Conservation (phyloP, 169 alveolate species). For the Perkinsus marinus region DNA sequence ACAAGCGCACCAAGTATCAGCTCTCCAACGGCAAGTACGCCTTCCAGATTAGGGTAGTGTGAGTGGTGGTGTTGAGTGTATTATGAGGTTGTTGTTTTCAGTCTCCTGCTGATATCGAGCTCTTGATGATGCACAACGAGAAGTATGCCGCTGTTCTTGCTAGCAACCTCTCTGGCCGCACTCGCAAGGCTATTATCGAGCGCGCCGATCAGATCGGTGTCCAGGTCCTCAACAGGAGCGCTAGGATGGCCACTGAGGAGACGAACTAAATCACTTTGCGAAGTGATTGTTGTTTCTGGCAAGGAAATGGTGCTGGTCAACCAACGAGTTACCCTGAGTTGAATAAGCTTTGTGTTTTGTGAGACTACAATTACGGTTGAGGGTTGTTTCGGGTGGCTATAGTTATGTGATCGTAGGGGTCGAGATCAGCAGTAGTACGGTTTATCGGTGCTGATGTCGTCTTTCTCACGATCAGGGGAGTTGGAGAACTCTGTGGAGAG, state of each 20-base stretch:
- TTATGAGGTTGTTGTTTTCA: not conserved
- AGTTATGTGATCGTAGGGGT: not conserved
- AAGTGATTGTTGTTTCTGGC: not conserved
- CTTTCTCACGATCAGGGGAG: not conserved
- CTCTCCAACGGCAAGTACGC: constrained; percentile 82
- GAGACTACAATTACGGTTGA: not conserved
- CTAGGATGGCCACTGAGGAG: constrained; percentile 38
- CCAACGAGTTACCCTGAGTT: not conserved
- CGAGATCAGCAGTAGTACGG: no score
- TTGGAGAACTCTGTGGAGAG: not conserved
- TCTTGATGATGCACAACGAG: constrained; percentile 86
- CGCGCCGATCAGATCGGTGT: constrained; percentile 85
- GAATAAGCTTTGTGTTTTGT: not conserved
- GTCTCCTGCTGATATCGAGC: constrained; percentile 71
- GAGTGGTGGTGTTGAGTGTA: not conserved
- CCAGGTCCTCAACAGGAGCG: constrained; percentile 70
- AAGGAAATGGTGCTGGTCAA: no score
- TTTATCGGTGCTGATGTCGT: not conserved
- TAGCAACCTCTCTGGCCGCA: constrained; percentile 74
- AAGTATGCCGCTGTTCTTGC: constrained; percentile 85
- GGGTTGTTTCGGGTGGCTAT: not conserved
- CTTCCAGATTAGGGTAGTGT: constrained; percentile 58
- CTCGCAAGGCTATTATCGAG: constrained; percentile 74
- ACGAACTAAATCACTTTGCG: not conserved
- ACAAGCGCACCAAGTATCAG: constrained; percentile 77